phyloP scores from a whole-genome alignment of 1,284 basidiomycete species.

The Pisolithus thermaeus region DNA sequence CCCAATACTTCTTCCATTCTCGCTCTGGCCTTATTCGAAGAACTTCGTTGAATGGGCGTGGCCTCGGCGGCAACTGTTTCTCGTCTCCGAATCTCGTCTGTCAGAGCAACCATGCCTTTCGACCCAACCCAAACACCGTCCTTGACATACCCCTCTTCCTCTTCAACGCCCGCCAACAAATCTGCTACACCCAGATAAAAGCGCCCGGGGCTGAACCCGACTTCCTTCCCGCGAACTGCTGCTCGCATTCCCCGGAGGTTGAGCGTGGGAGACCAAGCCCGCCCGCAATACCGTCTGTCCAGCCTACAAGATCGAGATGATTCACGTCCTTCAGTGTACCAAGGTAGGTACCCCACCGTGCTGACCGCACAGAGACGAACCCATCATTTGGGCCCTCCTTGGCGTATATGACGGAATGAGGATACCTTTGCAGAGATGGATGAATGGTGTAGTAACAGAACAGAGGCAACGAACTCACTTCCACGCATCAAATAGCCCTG shows the following conservation, averaged over 20 bases:
- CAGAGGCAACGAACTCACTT: constrained; percentile 39
- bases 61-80: not conserved
- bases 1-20: constrained; percentile 23
- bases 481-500: constrained; percentile 86
- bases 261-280: constrained; percentile 42
- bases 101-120: constrained; percentile 2
- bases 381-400: constrained; percentile 94
- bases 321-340: constrained; percentile 89
- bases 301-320: constrained; percentile 86
- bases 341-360: constrained; percentile 83
- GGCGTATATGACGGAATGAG: constrained; percentile 79
- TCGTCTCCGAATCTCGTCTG: constrained; percentile 5
- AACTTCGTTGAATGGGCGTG: constrained; percentile 8
- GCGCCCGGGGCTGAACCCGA: constrained; percentile 83
- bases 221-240: constrained; percentile 80
- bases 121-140: constrained; percentile 17
- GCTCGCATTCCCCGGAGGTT: constrained; percentile 49
- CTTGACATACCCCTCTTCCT: constrained; percentile 34
- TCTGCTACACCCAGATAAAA: constrained; percentile 84
- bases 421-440: constrained; percentile 43
- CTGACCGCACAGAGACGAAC: constrained; percentile 77
- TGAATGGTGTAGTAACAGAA: not conserved
- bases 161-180: constrained; percentile 64
- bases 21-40: constrained; percentile 22
- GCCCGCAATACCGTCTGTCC: constrained; percentile 64